A percentile compares a stretch with the other conserved stretches of the same genome.
Evolutionary conservation across 1,139 yeast genomes (phyloP).

Genomic region (Yamadazyma membranifaciens): DNA sequence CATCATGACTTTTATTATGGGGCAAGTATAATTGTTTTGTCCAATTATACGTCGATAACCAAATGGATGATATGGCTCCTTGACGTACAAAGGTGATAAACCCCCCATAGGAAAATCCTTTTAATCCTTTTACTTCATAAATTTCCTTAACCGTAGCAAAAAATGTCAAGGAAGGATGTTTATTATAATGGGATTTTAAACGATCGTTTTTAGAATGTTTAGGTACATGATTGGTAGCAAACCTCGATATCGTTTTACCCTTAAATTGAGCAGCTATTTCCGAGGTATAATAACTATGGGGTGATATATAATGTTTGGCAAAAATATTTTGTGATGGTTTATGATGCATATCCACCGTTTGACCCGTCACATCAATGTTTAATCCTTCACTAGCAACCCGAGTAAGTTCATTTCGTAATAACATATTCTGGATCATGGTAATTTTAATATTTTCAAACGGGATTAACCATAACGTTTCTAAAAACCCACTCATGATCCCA

Average conservation of each 20-base stretch:
- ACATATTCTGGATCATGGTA: conserved; percentile 73
- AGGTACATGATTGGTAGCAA: conserved; percentile 18
- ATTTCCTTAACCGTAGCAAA: conserved; percentile 60
- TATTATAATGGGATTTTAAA: conserved; percentile 41
- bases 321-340: conserved; percentile 25
- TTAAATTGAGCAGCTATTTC: conserved; percentile 32
- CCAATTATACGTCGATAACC: conserved; percentile 81
- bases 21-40: conserved; percentile 70
- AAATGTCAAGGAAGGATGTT: conserved; percentile 54
- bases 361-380: conserved; percentile 29
- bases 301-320: conserved; percentile 41
- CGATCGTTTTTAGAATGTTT: conserved; percentile 23
- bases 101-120: conserved; percentile 82
- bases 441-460: conserved; percentile 91
- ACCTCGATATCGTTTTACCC: conserved; percentile 26
- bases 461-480: conserved; percentile 79
- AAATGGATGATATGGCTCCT: conserved; percentile 71
- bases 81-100: conserved; percentile 79
- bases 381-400: conserved; percentile 20
- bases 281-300: conserved; percentile 42
- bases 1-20: conserved; percentile 38
- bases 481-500: conserved; percentile 79
- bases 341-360: conserved; percentile 23
- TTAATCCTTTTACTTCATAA: conserved; percentile 68
- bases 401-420: conserved; percentile 33